Percentiles rank a stretch among this genome's conserved stretches.
phyloP scores from a whole-genome alignment of 805 yeast species.

The Hanseniaspora hatyaiensis region DNA sequence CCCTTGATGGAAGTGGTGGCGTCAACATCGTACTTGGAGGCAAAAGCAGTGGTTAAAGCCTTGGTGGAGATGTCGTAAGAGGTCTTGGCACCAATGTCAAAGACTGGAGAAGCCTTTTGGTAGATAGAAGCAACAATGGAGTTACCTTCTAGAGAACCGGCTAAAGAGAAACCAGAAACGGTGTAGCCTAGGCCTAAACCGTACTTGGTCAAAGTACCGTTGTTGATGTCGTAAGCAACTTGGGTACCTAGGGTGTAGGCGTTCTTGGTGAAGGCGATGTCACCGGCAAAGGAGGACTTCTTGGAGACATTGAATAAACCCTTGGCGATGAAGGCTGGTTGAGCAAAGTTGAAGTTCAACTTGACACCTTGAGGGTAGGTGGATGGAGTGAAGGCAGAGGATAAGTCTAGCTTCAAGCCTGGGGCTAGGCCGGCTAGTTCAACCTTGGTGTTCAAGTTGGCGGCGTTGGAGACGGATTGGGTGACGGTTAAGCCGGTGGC shows the following conservation, averaged over 20 bases:
- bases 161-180: conserved; percentile 71
- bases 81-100: conserved; percentile 97
- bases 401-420: conserved; percentile 86
- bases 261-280: conserved; percentile 86
- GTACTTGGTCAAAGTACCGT: conserved; percentile 87
- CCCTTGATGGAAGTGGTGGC: conserved; percentile 84
- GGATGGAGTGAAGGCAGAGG: conserved; percentile 75
- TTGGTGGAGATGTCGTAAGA: conserved; percentile 72
- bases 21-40: conserved; percentile 89
- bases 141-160: conserved; percentile 65
- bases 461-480: conserved; percentile 96
- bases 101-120: conserved; percentile 83
- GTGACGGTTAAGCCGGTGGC: conserved; percentile 83
- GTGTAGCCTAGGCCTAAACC: conserved; percentile 89
- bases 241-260: conserved; percentile 96
- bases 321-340: conserved; percentile 86
- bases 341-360: conserved; percentile 80
- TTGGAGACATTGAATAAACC: conserved; percentile 89
- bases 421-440: conserved; percentile 88
- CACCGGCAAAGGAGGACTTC: conserved; percentile 93
- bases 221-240: conserved; percentile 87
- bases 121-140: conserved; percentile 88
- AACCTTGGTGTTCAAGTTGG: conserved; percentile 80
- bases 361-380: conserved; percentile 74
- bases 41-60: conserved; percentile 83